These are phyloP conservation scores for Stephania cephalantha DNA, from an alignment of 164 flowering plant genomes.

Conservation along the genomic window DNA sequence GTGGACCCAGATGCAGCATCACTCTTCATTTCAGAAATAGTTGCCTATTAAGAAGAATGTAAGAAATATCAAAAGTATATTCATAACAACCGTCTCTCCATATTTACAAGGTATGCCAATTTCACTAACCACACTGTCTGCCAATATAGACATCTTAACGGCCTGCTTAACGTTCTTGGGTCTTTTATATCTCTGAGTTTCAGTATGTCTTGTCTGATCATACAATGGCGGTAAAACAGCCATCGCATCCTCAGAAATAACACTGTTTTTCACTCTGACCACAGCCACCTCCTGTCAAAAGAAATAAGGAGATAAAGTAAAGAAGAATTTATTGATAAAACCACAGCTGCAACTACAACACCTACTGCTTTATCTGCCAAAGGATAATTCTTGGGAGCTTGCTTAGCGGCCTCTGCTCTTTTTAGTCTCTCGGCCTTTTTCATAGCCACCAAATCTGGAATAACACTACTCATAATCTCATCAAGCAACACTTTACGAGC, in stretches of 20 bases:
- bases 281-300: slow-evolving; percentile 1
- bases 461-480: slow-evolving; percentile 61
- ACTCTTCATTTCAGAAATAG: slow-evolving; percentile 4
- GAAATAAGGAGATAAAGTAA: background rate
- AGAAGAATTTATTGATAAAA: background rate
- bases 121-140: background rate
- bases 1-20: background rate
- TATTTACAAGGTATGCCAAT: background rate
- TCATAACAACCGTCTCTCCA: background rate
- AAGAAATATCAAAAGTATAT: background rate
- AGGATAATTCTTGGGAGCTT: slow-evolving; percentile 21
- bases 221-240: slow-evolving; percentile 3
- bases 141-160: background rate
- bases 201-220: slow-evolving; percentile 5
- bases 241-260: background rate
- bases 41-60: background rate
- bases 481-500: slow-evolving; percentile 74
- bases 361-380: slow-evolving; percentile 23
- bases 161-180: background rate
- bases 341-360: background rate
- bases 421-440: slow-evolving; percentile 45
- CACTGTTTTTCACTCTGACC: background rate
- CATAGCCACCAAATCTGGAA: slow-evolving; percentile 43
- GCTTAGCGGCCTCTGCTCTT: slow-evolving; percentile 31
- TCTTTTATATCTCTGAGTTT: background rate